phyloP scores from a whole-genome alignment of 768 basidiomycete genomes.

The Psilocybe subaeruginosa region DNA sequence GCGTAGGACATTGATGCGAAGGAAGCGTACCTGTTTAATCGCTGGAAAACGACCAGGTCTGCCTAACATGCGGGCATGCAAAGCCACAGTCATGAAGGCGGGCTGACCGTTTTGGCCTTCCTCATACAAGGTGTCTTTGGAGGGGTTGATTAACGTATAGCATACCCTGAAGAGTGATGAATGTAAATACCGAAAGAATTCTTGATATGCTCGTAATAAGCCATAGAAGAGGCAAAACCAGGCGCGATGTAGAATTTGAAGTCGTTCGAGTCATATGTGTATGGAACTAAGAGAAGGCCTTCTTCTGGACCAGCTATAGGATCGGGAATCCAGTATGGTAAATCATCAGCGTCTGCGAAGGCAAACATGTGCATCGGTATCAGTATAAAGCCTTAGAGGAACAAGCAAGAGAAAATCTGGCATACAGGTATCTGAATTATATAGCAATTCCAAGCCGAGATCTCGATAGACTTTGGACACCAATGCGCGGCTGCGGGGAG shows the following conservation, averaged over 20 bases:
- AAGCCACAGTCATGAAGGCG: conserved; percentile 16
- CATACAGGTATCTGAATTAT: conserved; percentile 19
- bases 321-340: conserved; percentile 22
- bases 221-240: conserved; percentile 20
- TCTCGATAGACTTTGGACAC: conserved; percentile 19
- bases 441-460: conserved; percentile 18
- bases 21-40: conserved; percentile 12
- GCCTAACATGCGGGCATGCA: conserved; percentile 19
- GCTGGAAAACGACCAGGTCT: conserved; percentile 19
- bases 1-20: not conserved
- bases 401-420: not conserved
- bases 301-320: conserved; percentile 14
- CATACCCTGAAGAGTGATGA: not conserved
- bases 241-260: conserved; percentile 22
- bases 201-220: conserved; percentile 18
- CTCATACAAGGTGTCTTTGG: conserved; percentile 16
- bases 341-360: conserved; percentile 17
- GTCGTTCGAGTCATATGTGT: conserved; percentile 20
- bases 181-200: conserved; percentile 10
- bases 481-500: conserved; percentile 20
- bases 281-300: conserved; percentile 17
- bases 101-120: conserved; percentile 18
- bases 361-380: not conserved
- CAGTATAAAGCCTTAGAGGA: not conserved
- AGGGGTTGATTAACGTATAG: not conserved